These are phyloP conservation scores for Boletus eberwhitei DNA, from an alignment of 768 basidiomycete genomes.

Conservation along the genomic window DNA sequence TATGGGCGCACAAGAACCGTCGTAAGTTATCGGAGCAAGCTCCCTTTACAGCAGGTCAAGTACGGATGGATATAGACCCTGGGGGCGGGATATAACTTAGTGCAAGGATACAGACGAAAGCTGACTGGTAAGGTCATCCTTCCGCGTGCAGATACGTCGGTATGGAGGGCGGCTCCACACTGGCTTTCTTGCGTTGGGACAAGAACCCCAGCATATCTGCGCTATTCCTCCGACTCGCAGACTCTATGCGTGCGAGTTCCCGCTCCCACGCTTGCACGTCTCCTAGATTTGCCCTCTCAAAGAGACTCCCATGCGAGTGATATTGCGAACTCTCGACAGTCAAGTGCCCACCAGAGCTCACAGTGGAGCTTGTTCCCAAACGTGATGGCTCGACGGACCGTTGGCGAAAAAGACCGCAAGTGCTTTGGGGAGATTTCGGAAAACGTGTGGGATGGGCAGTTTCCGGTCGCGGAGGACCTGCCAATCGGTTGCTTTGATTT, in stretches of 20 bases:
- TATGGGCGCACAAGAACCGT: constrained; percentile 1
- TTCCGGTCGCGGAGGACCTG: constrained; percentile 24
- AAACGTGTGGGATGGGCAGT: constrained; percentile 22
- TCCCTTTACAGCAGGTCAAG: constrained; percentile 12
- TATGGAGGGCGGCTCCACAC: constrained; percentile 21
- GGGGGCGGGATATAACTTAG: constrained; percentile 9
- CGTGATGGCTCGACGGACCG: constrained; percentile 28
- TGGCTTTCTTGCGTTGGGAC: constrained; percentile 27
- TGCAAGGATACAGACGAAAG: constrained; percentile 3
- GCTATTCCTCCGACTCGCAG: constrained; percentile 48
- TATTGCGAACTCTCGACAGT: constrained; percentile 17
- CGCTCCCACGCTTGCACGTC: constrained; percentile 72
- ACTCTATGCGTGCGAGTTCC: constrained; percentile 70
- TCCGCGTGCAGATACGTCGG: constrained; percentile 21
- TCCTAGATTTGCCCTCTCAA: constrained; percentile 29
- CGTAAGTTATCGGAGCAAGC: constrained; percentile 4
- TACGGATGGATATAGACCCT: not conserved
- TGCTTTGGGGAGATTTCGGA: constrained; percentile 8
- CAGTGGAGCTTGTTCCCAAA: constrained; percentile 29
- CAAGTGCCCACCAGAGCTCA: constrained; percentile 49
- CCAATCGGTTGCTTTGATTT: constrained; percentile 13
- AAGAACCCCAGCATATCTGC: constrained; percentile 35
- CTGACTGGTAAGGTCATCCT: constrained; percentile 14
- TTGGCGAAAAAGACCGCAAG: constrained; percentile 20
- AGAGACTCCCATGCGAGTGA: constrained; percentile 15